Evolutionary conservation across 306 rosid species (phyloP).

Genomic region (Prunus salicina): DNA sequence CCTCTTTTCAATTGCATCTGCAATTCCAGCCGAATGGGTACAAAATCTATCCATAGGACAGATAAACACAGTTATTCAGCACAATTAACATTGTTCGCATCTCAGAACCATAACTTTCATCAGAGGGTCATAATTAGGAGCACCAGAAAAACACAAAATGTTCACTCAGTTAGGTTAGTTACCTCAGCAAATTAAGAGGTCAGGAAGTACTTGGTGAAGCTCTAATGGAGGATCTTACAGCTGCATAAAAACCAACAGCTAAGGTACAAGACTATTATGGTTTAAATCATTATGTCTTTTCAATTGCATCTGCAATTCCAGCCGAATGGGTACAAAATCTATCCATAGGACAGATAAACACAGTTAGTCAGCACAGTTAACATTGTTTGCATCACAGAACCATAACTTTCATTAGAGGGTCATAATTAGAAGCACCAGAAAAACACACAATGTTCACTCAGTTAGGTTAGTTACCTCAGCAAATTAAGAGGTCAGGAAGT

Average conservation of each 20-base stretch:
- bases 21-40: not conserved
- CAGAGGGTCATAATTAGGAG: not conserved
- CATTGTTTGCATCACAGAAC: not conserved
- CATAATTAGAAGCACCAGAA: not conserved
- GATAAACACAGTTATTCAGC: constrained; percentile 13
- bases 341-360: constrained; percentile 20
- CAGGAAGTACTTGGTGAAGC: constrained; percentile 37
- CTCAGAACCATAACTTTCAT: not conserved
- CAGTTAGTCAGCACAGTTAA: constrained; percentile 11
- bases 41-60: constrained; percentile 7
- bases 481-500: constrained; percentile 34
- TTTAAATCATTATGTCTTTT: not conserved
- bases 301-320: constrained; percentile 9
- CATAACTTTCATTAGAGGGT: not conserved
- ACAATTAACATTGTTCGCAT: constrained; percentile 14
- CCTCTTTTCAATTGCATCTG: constrained; percentile 8
- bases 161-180: constrained; percentile 48
- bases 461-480: constrained; percentile 68
- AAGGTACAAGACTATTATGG: not conserved
- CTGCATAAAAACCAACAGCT: constrained; percentile 51
- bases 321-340: not conserved
- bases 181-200: constrained; percentile 55
- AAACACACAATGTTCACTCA: constrained; percentile 9
- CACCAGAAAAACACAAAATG: not conserved
- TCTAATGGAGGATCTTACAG: constrained; percentile 36